Conservation (phyloP, 163 green algal species). For the Chloroidium sp. region DNA sequence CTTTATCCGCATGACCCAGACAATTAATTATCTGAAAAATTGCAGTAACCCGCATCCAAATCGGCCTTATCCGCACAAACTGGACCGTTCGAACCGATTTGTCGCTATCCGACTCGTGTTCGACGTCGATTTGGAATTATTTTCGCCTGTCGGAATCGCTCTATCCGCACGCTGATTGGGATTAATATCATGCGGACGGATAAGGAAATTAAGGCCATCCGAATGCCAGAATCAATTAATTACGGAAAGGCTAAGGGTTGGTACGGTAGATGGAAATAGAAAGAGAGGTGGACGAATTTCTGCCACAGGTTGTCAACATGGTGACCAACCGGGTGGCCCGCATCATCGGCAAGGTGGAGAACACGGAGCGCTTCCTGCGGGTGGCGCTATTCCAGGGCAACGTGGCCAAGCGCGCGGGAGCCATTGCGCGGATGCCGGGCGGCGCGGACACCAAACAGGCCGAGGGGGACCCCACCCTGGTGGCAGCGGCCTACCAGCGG, state of each 20-base stretch:
- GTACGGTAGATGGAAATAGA: background rate
- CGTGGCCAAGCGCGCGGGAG: background rate
- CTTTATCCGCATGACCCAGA: no score
- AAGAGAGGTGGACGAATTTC: background rate
- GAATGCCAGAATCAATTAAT: no score
- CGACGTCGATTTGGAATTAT: no score
- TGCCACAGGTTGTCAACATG: conserved; percentile 70
- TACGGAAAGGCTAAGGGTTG: background rate
- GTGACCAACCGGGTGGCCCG: conserved; percentile 60
- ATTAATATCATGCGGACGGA: no score
- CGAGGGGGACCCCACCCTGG: conserved; percentile 70
- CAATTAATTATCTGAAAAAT: no score
- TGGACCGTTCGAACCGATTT: no score
- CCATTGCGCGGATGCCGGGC: conserved; percentile 1
- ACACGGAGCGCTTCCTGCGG: conserved; percentile 85
- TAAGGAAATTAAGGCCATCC: no score
- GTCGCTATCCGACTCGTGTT: no score
- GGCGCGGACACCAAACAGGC: background rate
- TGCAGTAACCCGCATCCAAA: no score
- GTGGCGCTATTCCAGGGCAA: conserved; percentile 86
- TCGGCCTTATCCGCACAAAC: no score
- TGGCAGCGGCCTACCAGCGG: conserved; percentile 72
- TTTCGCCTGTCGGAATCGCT: no score
- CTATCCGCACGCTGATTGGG: no score
- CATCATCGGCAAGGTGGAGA: conserved; percentile 90